These are phyloP conservation scores for Beauveria sp. DNA, from an alignment of 2,329 filamentous ascomycete genomes.

Conservation along the genomic window DNA sequence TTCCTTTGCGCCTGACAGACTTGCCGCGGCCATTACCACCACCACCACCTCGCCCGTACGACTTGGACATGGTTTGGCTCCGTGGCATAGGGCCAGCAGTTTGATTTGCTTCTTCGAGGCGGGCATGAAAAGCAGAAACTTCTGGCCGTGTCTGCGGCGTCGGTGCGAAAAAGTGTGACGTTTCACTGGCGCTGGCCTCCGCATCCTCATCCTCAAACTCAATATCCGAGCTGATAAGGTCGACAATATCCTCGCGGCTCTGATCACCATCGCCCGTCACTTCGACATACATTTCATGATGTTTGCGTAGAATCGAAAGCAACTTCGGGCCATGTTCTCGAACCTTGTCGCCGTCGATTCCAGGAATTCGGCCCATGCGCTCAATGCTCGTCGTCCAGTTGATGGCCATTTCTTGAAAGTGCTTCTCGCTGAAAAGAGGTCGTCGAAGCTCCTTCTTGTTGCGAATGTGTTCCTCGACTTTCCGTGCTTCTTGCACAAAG, in stretches of 20 bases:
- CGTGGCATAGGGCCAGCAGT: constrained; percentile 13
- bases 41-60: constrained; percentile 19
- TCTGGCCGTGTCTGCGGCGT: constrained; percentile 18
- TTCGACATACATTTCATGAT: constrained; percentile 38
- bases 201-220: constrained; percentile 31
- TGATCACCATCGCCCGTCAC: constrained; percentile 34
- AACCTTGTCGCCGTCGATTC: constrained; percentile 57
- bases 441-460: constrained; percentile 48
- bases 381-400: constrained; percentile 54
- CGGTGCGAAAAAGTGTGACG: constrained; percentile 41
- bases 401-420: constrained; percentile 68
- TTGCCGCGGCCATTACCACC: constrained; percentile 12
- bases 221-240: constrained; percentile 44
- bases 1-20: constrained; percentile 20
- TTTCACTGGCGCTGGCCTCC: constrained; percentile 16
- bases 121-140: constrained; percentile 28
- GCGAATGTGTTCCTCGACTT: constrained; percentile 53
- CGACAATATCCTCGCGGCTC: constrained; percentile 38
- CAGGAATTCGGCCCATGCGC: constrained; percentile 56
- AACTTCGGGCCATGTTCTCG: constrained; percentile 53
- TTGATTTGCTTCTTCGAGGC: constrained; percentile 22
- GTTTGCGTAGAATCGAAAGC: constrained; percentile 47
- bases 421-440: constrained; percentile 59
- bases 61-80: constrained; percentile 19
- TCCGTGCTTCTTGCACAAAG: constrained; percentile 58